Percentiles rank a stretch among this genome's conserved stretches.
These are phyloP conservation scores for Fomes fomentarius DNA, from an alignment of 1,284 basidiomycete genomes.

Conservation along the genomic window DNA sequence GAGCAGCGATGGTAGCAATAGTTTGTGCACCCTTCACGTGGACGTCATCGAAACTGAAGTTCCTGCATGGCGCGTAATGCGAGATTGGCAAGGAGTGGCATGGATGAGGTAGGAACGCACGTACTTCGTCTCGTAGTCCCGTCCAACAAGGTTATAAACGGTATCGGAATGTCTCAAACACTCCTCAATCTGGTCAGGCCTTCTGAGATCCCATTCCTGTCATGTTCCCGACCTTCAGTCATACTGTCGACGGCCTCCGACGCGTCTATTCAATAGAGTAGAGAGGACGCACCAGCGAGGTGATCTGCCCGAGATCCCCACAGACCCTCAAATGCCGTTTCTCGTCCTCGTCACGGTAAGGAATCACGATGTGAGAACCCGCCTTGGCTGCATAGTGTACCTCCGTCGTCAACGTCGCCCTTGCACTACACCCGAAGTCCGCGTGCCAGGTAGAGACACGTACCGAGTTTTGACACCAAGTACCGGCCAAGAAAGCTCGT, in stretches of 20 bases:
- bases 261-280: slow-evolving; percentile 1
- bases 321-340: slow-evolving; percentile 90
- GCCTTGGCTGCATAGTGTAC: slow-evolving; percentile 64
- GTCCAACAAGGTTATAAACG: slow-evolving; percentile 92
- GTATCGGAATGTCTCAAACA: slow-evolving; percentile 96
- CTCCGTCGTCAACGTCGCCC: slow-evolving; percentile 1
- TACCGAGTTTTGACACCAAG: slow-evolving; percentile 90
- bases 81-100: background rate
- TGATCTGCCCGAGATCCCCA: slow-evolving; percentile 97
- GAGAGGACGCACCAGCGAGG: slow-evolving; percentile 75
- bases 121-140: slow-evolving; percentile 81
- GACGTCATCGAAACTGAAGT: slow-evolving; percentile 81
- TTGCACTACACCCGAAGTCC: background rate
- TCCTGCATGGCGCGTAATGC: slow-evolving; percentile 20
- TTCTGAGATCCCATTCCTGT: slow-evolving; percentile 93
- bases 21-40: slow-evolving; percentile 79
- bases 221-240: background rate
- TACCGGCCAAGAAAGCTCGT: slow-evolving; percentile 97
- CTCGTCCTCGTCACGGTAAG: slow-evolving; percentile 96
- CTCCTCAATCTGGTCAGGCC: slow-evolving; percentile 90
- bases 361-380: slow-evolving; percentile 94
- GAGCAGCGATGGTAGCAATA: slow-evolving; percentile 83
- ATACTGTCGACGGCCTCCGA: background rate
- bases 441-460: slow-evolving; percentile 29
- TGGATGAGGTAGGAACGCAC: slow-evolving; percentile 21